phyloP scores from a whole-genome alignment of 441 rosid genomes.

The Croton setiger region DNA sequence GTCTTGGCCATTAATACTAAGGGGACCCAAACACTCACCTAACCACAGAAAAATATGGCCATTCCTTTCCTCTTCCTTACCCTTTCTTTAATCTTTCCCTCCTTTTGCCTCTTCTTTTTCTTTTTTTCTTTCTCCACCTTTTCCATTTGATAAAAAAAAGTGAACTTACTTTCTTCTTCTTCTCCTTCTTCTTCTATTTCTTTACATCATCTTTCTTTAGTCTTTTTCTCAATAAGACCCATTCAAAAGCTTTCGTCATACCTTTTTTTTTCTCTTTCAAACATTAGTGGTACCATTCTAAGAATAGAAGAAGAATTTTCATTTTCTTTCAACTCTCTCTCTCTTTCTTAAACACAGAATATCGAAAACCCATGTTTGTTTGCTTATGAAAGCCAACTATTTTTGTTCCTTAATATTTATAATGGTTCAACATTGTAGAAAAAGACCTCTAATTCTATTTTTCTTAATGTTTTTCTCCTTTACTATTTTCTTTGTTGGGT shows the following conservation, averaged over 20 bases:
- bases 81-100: not conserved
- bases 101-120: not conserved
- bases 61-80: constrained; percentile 4
- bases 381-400: not conserved
- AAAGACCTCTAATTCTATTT: constrained; percentile 18
- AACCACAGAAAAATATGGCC: constrained; percentile 31
- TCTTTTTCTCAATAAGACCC: constrained; percentile 16
- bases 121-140: constrained; percentile 1
- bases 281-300: constrained; percentile 10
- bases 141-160: constrained; percentile 12
- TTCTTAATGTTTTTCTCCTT: constrained; percentile 30
- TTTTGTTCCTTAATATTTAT: not conserved
- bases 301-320: constrained; percentile 25
- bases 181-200: not conserved
- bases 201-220: not conserved
- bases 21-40: constrained; percentile 47
- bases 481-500: constrained; percentile 31
- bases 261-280: constrained; percentile 23
- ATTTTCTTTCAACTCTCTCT: constrained; percentile 15
- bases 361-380: not conserved
- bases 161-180: not conserved
- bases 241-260: constrained; percentile 23
- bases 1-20: constrained; percentile 31
- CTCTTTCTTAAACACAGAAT: constrained; percentile 13
- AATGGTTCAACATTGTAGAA: constrained; percentile 33